Percentiles rank a stretch among this genome's conserved stretches.
Evolutionary conservation across 2,329 filamentous ascomycete species (phyloP).

Genomic region (Botrytis porri): DNA sequence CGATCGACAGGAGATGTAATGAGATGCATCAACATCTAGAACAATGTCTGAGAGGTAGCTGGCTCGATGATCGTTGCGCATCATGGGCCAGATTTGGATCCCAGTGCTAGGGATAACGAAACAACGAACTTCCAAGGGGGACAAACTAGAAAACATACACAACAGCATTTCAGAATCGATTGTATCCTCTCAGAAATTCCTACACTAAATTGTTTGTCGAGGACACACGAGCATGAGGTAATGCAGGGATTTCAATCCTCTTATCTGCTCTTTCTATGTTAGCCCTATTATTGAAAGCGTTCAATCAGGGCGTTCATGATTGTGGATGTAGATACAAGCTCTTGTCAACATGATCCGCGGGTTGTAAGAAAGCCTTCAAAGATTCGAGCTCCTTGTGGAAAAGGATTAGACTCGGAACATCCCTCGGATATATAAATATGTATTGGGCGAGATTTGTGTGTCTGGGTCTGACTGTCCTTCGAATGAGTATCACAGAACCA

Average conservation of each 20-base stretch:
- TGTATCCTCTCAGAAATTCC: background rate
- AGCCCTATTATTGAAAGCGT: background rate
- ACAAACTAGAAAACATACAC: background rate
- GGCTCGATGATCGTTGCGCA: background rate
- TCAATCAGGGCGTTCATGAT: background rate
- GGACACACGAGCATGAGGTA: background rate
- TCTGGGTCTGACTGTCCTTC: background rate
- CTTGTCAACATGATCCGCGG: background rate
- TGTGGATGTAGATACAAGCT: background rate
- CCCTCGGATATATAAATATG: rapidly evolving
- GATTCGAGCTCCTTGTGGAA: background rate
- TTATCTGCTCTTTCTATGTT: background rate
- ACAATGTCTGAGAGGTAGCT: background rate
- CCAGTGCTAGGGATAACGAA: too few species aligned
- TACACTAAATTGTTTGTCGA: background rate
- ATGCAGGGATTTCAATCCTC: background rate
- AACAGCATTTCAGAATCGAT: background rate
- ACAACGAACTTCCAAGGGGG: background rate
- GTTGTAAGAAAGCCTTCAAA: too few species aligned
- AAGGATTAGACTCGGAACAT: background rate
- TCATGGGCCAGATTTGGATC: background rate
- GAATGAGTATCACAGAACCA: too few species aligned
- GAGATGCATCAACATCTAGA: background rate
- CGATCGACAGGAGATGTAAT: background rate
- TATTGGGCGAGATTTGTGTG: too few species aligned